phyloP scores from a whole-genome alignment of 306 rosid species.

The Cucumis hystrix region DNA sequence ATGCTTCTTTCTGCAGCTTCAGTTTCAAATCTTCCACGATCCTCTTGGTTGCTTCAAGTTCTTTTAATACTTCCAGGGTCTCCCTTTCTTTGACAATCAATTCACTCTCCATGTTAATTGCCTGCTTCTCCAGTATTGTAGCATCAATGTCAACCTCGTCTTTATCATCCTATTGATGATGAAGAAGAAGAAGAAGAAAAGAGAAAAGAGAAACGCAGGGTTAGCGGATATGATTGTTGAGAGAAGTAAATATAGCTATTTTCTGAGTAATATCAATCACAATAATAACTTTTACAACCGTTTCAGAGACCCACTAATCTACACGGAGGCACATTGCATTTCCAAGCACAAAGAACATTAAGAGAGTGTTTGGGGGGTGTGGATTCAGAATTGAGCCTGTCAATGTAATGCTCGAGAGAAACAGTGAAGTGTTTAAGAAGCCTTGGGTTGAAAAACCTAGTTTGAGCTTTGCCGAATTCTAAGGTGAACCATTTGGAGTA shows the following conservation, averaged over 20 bases:
- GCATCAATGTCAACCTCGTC: slow-evolving; percentile 20
- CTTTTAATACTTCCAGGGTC: slow-evolving; percentile 38
- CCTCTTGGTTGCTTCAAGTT: slow-evolving; percentile 33
- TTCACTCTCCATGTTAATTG: slow-evolving; percentile 30
- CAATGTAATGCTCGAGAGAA: background rate
- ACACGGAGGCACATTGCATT: background rate
- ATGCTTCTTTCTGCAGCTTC: slow-evolving; percentile 34
- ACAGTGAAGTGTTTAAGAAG: background rate
- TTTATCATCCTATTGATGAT: slow-evolving; percentile 13
- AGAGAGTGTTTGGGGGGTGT: background rate
- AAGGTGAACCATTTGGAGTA: background rate
- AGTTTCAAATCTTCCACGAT: slow-evolving; percentile 29
- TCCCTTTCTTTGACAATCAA: slow-evolving; percentile 41
- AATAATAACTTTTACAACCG: background rate
- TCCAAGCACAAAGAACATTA: background rate
- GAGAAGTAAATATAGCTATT: background rate
- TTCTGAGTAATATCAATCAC: background rate
- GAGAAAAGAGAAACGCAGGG: background rate
- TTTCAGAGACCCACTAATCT: background rate
- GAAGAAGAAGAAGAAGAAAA: background rate
- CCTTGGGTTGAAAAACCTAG: background rate
- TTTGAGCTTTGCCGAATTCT: background rate
- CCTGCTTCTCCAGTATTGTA: slow-evolving; percentile 29
- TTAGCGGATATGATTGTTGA: background rate
- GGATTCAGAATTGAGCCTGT: background rate